Evolutionary conservation across 495 filamentous ascomycete genomes (phyloP).

Genomic region (Amphirosellinia nigrospora): DNA sequence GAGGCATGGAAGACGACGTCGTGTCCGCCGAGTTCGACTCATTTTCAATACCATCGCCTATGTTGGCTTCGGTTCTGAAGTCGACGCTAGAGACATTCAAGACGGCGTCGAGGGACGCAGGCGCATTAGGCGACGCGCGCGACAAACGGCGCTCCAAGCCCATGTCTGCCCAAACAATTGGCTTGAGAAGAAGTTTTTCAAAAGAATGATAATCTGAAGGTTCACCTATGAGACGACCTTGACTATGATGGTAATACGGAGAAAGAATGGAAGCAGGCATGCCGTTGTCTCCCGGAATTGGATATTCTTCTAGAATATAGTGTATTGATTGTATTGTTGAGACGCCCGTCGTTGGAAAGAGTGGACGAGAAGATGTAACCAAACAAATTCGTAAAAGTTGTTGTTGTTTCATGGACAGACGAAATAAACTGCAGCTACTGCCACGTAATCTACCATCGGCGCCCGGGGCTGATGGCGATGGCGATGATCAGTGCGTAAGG

Average conservation of each 20-base stretch:
- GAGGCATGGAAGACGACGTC: constrained; percentile 34
- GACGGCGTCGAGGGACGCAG: constrained; percentile 42
- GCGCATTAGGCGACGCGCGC: constrained; percentile 30
- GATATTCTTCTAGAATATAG: constrained; percentile 37
- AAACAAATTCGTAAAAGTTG: constrained; percentile 42
- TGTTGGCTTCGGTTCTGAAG: constrained; percentile 24
- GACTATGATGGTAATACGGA: neutral
- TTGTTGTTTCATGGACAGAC: constrained; percentile 38
- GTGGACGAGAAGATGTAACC: constrained; percentile 33
- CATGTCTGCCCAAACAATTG: constrained; percentile 32
- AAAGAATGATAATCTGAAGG: constrained; percentile 29
- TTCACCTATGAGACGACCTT: constrained; percentile 23
- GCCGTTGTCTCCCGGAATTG: constrained; percentile 29
- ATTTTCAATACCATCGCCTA: constrained; percentile 29
- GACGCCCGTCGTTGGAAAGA: constrained; percentile 36
- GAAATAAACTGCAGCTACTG: constrained; percentile 23
- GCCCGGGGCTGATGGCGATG: constrained; percentile 35
- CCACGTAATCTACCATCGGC: constrained; percentile 33
- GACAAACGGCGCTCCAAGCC: constrained; percentile 34
- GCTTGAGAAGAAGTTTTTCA: constrained; percentile 27
- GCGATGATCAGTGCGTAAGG: constrained; percentile 37
- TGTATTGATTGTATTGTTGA: constrained; percentile 31
- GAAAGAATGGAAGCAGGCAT: constrained; percentile 37
- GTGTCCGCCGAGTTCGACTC: constrained; percentile 31
- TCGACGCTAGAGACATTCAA: constrained; percentile 35